Percentiles rank a stretch among this genome's conserved stretches.
phyloP scores from a whole-genome alignment of 2,329 filamentous ascomycete genomes.

The Amesomyces nigricolor region DNA sequence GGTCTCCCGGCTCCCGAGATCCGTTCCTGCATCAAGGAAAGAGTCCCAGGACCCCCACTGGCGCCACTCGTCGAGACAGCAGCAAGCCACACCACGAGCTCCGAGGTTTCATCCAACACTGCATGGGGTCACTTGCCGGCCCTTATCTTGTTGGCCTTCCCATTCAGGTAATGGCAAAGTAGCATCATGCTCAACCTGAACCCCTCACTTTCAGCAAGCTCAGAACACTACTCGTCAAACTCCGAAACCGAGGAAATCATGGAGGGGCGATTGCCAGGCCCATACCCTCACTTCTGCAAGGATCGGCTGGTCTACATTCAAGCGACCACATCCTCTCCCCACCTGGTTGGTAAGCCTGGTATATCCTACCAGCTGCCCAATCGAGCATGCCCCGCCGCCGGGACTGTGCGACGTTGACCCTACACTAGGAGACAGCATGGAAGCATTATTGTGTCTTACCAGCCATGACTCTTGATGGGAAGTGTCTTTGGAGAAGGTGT shows the following conservation, averaged over 20 bases:
- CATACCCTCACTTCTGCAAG: background rate
- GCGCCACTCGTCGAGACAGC: background rate
- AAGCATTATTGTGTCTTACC: background rate
- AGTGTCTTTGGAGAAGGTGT: conserved; percentile 9
- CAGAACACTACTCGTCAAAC: background rate
- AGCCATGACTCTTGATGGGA: background rate
- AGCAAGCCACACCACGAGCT: too few species aligned
- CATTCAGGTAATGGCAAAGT: conserved; percentile 16
- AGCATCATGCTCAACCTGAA: background rate
- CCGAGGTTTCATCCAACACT: conserved; percentile 2
- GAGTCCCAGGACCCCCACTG: background rate
- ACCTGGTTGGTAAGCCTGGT: background rate
- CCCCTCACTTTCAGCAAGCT: background rate
- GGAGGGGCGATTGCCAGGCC: background rate
- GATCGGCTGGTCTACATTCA: background rate
- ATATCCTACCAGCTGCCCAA: conserved; percentile 8
- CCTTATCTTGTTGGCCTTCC: conserved; percentile 22
- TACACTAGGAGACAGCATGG: background rate
- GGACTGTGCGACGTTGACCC: background rate
- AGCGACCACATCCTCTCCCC: background rate
- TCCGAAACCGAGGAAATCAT: background rate
- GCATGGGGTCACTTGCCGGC: conserved; percentile 14
- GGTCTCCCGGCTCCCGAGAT: background rate
- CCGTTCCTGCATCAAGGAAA: background rate
- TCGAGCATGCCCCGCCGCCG: conserved; percentile 6